phyloP scores from a whole-genome alignment of 2,329 filamentous ascomycete genomes.

The Alternaria sp. region DNA sequence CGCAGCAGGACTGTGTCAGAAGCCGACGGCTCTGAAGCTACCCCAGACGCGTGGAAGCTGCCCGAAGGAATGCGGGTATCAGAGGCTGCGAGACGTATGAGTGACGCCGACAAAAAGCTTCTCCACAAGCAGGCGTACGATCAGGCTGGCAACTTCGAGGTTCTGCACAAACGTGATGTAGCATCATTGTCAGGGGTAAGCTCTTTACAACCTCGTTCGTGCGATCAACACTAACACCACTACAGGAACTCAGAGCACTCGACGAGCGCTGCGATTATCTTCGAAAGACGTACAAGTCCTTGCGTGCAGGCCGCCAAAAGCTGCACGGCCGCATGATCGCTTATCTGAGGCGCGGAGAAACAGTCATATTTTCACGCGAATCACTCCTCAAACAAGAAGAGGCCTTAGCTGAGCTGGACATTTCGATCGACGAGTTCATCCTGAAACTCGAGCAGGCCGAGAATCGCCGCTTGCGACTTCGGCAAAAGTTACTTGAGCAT shows the following conservation, averaged over 20 bases:
- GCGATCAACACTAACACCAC: conserved; percentile 28
- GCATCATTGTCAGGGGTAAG: conserved; percentile 67
- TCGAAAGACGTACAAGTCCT: conserved; percentile 76
- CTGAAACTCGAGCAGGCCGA: conserved; percentile 81
- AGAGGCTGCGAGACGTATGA: conserved; percentile 47
- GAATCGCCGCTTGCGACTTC: conserved; percentile 75
- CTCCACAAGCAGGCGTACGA: conserved; percentile 52
- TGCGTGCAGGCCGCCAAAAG: conserved; percentile 78
- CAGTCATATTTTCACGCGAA: conserved; percentile 75
- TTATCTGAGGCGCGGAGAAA: conserved; percentile 75
- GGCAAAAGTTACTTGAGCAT: conserved; percentile 83
- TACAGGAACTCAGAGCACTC: conserved; percentile 74
- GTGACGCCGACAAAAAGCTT: conserved; percentile 47
- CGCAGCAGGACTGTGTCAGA: conserved; percentile 48
- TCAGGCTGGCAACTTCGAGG: conserved; percentile 53
- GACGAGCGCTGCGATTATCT: conserved; percentile 82
- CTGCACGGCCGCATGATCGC: conserved; percentile 79
- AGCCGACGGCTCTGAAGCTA: conserved; percentile 36
- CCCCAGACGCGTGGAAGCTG: conserved; percentile 48
- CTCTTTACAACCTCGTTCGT: conserved; percentile 1
- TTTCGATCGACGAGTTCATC: conserved; percentile 82
- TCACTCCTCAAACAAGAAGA: conserved; percentile 82
- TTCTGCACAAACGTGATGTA: conserved; percentile 52
- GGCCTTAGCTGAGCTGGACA: conserved; percentile 76
- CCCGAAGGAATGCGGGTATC: conserved; percentile 50